Evolutionary conservation across 2,329 filamentous ascomycete genomes (phyloP).

Genomic region (Rhynchosporium agropyri): DNA sequence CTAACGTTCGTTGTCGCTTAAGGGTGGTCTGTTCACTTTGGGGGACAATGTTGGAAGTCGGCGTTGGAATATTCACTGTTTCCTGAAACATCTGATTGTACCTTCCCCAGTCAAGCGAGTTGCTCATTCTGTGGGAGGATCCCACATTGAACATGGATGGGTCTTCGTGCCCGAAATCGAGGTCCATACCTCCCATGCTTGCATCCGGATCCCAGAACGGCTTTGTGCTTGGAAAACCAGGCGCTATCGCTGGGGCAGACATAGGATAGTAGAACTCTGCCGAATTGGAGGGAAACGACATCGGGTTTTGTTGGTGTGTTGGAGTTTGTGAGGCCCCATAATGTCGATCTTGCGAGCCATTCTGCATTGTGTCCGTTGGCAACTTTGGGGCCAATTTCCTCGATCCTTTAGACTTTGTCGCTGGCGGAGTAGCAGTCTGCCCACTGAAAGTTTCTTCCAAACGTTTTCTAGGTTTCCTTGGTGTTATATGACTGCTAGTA

Average conservation of each 20-base stretch:
- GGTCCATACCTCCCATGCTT: constrained; percentile 58
- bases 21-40: constrained; percentile 43
- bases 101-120: constrained; percentile 60
- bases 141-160: constrained; percentile 35
- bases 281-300: constrained; percentile 52
- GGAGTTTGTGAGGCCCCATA: constrained; percentile 37
- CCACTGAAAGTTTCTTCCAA: constrained; percentile 41
- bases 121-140: constrained; percentile 50
- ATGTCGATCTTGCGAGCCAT: constrained; percentile 37
- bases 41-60: constrained; percentile 16
- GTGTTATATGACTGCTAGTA: constrained; percentile 44
- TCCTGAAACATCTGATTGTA: constrained; percentile 59
- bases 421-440: constrained; percentile 63
- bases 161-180: constrained; percentile 56
- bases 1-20: constrained; percentile 51
- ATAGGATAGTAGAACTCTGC: constrained; percentile 64
- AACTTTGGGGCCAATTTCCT: constrained; percentile 55
- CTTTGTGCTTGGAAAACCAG: constrained; percentile 48
- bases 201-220: constrained; percentile 60
- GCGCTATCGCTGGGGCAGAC: constrained; percentile 56
- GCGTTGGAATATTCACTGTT: constrained; percentile 36
- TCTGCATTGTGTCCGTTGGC: constrained; percentile 38
- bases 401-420: constrained; percentile 57
- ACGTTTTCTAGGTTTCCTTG: constrained; percentile 44
- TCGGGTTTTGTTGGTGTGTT: constrained; percentile 51